Evolutionary conservation across 495 filamentous ascomycete species (phyloP).

Genomic region (Xeromyces bisporus): DNA sequence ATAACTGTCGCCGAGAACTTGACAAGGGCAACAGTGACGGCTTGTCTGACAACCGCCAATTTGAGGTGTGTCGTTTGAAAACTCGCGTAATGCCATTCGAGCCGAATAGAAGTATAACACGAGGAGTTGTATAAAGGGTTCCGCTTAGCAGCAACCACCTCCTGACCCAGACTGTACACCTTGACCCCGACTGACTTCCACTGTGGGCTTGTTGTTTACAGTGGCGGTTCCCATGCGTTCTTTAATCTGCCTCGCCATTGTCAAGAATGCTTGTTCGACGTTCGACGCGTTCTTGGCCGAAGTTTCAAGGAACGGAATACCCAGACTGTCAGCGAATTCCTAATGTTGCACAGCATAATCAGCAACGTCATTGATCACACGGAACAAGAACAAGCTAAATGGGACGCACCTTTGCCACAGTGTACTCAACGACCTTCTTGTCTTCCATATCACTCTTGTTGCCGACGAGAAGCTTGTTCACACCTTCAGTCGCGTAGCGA

Average conservation of each 20-base stretch:
- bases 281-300: constrained; percentile 99
- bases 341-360: no score
- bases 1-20: no score
- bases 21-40: not conserved
- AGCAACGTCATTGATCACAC: constrained; percentile 1
- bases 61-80: no score
- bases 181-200: constrained; percentile 85
- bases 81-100: no score
- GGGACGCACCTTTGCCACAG: constrained; percentile 77
- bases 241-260: constrained; percentile 99
- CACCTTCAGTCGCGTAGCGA: constrained; percentile 94
- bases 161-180: constrained; percentile 83
- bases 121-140: constrained; percentile 4
- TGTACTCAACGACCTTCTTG: constrained; percentile 99
- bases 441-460: constrained; percentile 99
- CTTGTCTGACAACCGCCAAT: not conserved
- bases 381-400: not conserved
- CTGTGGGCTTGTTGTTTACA: constrained; percentile 95
- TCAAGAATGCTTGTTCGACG: constrained; percentile 98
- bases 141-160: constrained; percentile 80
- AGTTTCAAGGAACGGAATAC: constrained; percentile 98
- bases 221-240: constrained; percentile 97
- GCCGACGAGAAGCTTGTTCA: constrained; percentile 96
- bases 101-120: constrained; percentile 18
- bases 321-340: constrained; percentile 98